Base-by-base conservation (phyloP, 306 rosid genomes). In the Cyclanthera cordifolia region DNA sequence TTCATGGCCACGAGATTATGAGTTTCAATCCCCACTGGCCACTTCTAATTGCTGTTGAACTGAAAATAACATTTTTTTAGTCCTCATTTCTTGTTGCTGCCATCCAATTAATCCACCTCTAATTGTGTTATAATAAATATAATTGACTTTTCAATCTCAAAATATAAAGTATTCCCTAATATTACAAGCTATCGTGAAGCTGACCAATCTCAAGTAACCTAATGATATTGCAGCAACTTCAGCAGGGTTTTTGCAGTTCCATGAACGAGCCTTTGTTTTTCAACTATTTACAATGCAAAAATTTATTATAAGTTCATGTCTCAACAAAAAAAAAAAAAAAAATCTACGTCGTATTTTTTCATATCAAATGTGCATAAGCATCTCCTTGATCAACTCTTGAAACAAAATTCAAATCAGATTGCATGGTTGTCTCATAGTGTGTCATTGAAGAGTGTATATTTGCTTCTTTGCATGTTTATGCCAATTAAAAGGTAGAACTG, bases 281-380 rank as follows among this genome's bases (percentile, higher is more conserved):
- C 53, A 66, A n/a, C 39, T 28, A 30, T 14, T 6, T 66, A 7
- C 15, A 14, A 45, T 15, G 30, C 19, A 6, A 66, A 24, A 14
- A 24, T 53, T 24, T 66, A 14, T 65, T 16, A 21, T 13, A 43
- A 64, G 30, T 41, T 43, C 14, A 13, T 21, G 19, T 20, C 69
- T 17, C n/a, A n/a, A n/a, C n/a, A 30, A 59, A 25, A 0, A 37
- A 61, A 61, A 34, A 34, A 3, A 6, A 25, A 34, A 3, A 14
- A 25, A 24, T 65, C 0, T 66, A 24, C 30, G 45, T 24, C 39
- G 46, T 66, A 23, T 66, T 45, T 41, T 41, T 24, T 66, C 32
- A 11, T 5, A 66, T 46, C 54, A 66, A 46, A 65, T 65, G 37
- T 24, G 71, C 71, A 66, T 3, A 14, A 45, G 71, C 71, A 43